phyloP scores from a whole-genome alignment of 129 eudicot species.

The sunflower (Helianthus annuus) region HanXRQr2.0-SUNRISE NC_035442.2:172232589-172233088 shows the following conservation, averaged over 20 bases:
- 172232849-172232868: conserved; percentile 89
- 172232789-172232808: conserved; percentile 81
- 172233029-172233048: too few species aligned
- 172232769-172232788: conserved; percentile 87
- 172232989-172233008: neutral
- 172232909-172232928: neutral
- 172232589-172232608: too few species aligned
- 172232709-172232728: neutral
- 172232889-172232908: conserved; percentile 6
- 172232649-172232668: neutral
- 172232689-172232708: neutral
- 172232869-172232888: conserved; percentile 74
- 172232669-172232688: neutral
- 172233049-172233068: conserved; percentile 1
- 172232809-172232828: conserved; percentile 89
- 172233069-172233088: neutral
- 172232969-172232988: neutral
- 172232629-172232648: too few species aligned
- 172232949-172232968: neutral
- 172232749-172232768: conserved; percentile 65
- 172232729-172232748: neutral
- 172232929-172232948: neutral
- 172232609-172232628: too few species aligned
- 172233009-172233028: neutral
- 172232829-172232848: conserved; percentile 90